Conservation (phyloP, 495 filamentous ascomycete genomes). For the Neurospora sp. region DNA sequence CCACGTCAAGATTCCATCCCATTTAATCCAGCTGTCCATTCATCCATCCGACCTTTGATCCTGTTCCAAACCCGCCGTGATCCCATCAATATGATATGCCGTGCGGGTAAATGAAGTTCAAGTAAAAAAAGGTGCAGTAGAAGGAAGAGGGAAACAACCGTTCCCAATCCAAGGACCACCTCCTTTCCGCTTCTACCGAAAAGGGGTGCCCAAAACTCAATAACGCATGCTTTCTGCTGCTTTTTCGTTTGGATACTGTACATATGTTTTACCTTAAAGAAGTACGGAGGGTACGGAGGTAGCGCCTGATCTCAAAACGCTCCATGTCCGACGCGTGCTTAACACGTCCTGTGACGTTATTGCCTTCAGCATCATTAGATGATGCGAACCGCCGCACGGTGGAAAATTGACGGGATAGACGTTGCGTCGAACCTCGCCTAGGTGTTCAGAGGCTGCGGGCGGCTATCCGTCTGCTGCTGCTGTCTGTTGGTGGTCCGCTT, state of each 20-base stretch:
- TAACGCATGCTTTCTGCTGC: constrained; percentile 4
- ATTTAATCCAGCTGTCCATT: background rate
- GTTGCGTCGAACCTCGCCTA: background rate
- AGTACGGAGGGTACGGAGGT: background rate
- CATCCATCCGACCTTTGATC: background rate
- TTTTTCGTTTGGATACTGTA: constrained; percentile 7
- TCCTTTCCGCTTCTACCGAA: background rate
- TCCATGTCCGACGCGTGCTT: background rate
- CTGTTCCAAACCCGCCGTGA: background rate
- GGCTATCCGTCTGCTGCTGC: constrained; percentile 14
- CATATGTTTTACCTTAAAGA: constrained; percentile 1
- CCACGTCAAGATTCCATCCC: background rate
- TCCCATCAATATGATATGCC: background rate
- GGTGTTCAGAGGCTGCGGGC: background rate
- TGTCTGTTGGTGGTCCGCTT: constrained; percentile 28
- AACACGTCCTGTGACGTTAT: background rate
- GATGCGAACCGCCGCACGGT: background rate
- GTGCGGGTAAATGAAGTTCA: background rate
- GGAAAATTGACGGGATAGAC: background rate
- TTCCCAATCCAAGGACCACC: background rate
- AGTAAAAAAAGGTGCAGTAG: background rate
- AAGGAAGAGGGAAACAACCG: background rate
- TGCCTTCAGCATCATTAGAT: background rate
- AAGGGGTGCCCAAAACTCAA: background rate
- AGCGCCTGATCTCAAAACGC: background rate